Evolutionary conservation across 2,329 filamentous ascomycete species (phyloP), one percentile per base, ranked within the genome.

Genomic region (Penicillium sclerotigenum): DNA sequence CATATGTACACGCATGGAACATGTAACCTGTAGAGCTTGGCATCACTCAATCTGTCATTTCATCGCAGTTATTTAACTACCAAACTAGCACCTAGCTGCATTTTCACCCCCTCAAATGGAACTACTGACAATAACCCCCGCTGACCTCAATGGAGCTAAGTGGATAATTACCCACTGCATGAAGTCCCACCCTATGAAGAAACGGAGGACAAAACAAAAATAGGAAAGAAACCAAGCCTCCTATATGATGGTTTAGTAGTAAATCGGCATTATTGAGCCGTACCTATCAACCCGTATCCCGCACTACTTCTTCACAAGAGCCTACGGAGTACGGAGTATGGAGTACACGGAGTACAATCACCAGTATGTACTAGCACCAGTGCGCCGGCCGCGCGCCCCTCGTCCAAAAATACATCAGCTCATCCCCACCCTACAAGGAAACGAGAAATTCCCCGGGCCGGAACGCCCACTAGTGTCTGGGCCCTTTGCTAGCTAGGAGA

Each of bases 381-480:
- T 14, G 9, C 24, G 18, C 24, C 9, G 7, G 28, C 42, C 18
- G 43, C 28, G 14, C 43, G 33, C 29, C 4, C 40, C 41, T 24
- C n/a, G 13, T 31, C 14, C 18, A 34, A 33, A 24, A 46, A 33
- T 47, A 37, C 31, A 26, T 42, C 22, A 14, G 50, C 24, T 36
- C 34, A 61, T 55, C 47, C 24, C 29, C 59, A 16, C 50, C 43
- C 22, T 16, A 46, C 38, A 42, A 18, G 54, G 54, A 56, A 48
- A 18, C 13, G 40, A 41, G 11, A 28, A 51, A 45, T 47, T 51
- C 38, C 36, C 55, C 31, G 16, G 28, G 26, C 20, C 10, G 14
- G 2, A 24, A 42, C 26, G 14, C 20, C 14, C 18, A 24, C 16
- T 41, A n/a, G 36, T 33, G 36, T 20, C 47, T 42, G 5, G 26